phyloP scores from a whole-genome alignment of 2,329 filamentous ascomycete species.

The Penicillium hordei region DNA sequence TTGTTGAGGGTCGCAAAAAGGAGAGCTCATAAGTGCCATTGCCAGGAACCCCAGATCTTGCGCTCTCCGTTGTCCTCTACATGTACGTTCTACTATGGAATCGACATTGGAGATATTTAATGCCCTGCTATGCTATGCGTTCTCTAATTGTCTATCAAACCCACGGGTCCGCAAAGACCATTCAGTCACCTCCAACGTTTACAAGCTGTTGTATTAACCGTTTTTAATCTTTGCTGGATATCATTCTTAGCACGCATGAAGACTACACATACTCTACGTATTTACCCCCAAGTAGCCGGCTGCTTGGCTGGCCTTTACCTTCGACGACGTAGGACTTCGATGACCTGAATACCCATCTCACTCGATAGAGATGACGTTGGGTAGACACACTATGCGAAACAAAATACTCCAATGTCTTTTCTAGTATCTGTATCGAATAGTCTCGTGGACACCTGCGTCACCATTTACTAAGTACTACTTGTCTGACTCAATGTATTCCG shows the following conservation, averaged over 20 bases:
- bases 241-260: background rate
- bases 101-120: background rate
- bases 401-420: background rate
- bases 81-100: background rate
- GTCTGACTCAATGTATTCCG: background rate
- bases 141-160: background rate
- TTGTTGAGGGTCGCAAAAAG: conserved; percentile 65
- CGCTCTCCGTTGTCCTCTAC: background rate
- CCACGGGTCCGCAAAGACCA: background rate
- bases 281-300: background rate
- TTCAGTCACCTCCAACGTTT: too few species aligned
- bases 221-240: background rate
- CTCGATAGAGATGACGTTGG: background rate
- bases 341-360: background rate
- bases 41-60: background rate
- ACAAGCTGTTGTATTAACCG: background rate
- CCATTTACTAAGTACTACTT: background rate
- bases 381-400: background rate
- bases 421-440: too few species aligned
- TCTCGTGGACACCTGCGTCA: background rate
- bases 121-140: background rate
- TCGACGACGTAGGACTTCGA: background rate
- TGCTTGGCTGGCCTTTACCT: background rate
- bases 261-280: background rate
- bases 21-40: conserved; percentile 15